phyloP scores from a whole-genome alignment of 2,329 filamentous ascomycete species.

The Diplodia intermedia region DNA sequence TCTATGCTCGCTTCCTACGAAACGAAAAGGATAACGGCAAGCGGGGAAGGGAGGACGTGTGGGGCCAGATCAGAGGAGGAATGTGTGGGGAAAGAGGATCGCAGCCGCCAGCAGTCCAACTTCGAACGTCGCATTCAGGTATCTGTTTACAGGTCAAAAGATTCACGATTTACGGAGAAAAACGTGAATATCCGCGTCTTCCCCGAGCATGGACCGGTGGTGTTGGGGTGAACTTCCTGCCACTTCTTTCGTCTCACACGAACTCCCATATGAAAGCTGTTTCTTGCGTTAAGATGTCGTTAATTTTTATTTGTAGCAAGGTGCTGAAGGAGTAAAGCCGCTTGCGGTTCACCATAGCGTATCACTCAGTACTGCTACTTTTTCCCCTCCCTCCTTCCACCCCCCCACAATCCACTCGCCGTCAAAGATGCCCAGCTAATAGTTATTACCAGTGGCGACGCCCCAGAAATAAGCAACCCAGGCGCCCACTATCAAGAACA shows the following conservation, averaged over 20 bases:
- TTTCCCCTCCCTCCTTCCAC: not conserved
- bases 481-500: constrained; percentile 58
- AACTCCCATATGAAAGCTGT: not conserved
- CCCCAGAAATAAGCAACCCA: constrained; percentile 69
- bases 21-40: not conserved
- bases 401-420: no score
- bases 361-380: not conserved
- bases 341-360: not conserved
- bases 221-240: not conserved
- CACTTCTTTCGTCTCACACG: not conserved
- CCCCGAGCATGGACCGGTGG: not conserved
- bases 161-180: not conserved
- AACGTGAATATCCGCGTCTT: not conserved
- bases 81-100: not conserved
- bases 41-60: not conserved
- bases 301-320: no score
- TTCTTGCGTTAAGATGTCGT: no score
- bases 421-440: not conserved
- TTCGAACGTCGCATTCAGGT: constrained; percentile 10
- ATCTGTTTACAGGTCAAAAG: not conserved
- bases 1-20: not conserved
- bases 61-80: not conserved
- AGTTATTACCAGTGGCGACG: constrained; percentile 58
- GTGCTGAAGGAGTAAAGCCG: no score
- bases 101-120: not conserved